A percentile compares a stretch with the other conserved stretches of the same genome.
Conservation (phyloP, 2,329 filamentous ascomycete genomes). For the Talaromyces sp. region DNA sequence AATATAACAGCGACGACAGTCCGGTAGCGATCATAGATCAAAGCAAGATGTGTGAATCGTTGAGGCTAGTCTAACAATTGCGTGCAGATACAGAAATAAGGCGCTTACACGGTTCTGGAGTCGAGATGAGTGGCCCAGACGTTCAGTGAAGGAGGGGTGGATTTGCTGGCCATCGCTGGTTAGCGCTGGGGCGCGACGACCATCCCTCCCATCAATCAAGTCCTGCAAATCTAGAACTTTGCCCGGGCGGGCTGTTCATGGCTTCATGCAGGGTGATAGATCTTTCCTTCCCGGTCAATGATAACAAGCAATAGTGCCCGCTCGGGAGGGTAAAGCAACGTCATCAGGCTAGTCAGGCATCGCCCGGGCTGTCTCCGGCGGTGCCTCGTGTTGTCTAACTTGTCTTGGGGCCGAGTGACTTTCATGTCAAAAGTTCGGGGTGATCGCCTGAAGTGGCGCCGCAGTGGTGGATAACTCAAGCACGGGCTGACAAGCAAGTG, state of each 20-base stretch:
- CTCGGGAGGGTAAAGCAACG: not conserved
- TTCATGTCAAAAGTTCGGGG: not conserved
- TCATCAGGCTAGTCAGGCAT: not conserved
- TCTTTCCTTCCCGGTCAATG: not conserved
- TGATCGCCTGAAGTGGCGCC: not conserved
- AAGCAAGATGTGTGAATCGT: not conserved
- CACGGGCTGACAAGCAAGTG: not conserved
- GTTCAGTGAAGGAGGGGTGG: not conserved
- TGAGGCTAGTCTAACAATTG: not conserved
- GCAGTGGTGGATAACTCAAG: not conserved
- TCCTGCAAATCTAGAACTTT: not conserved
- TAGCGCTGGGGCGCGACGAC: not conserved
- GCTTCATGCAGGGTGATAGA: not conserved
- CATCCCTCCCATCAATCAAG: not conserved
- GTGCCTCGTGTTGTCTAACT: not conserved
- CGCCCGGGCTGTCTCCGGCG: not conserved
- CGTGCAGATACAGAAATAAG: not conserved
- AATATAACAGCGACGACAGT: not conserved
- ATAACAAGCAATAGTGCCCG: not conserved
- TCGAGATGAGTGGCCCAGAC: not conserved
- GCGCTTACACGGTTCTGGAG: not conserved
- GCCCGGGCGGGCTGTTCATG: not conserved
- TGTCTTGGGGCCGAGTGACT: not conserved
- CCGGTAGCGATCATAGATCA: not conserved
- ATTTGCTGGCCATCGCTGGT: not conserved